Evolutionary conservation across 2,329 filamentous ascomycete species (phyloP).

Genomic region (Xylariaceae sp.): DNA sequence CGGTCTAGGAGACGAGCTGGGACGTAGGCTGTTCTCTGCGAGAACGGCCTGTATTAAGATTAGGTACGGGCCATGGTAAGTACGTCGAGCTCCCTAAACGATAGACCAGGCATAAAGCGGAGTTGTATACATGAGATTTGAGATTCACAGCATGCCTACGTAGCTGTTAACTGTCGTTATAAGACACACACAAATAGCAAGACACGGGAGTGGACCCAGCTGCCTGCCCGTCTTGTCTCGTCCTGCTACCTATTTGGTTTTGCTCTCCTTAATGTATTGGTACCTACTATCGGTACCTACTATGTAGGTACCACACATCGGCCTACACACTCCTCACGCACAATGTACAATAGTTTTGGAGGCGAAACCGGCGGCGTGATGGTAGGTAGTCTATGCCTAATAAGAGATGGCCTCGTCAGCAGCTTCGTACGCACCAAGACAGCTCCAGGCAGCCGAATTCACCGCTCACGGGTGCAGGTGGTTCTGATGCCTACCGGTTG

Average conservation of each 20-base stretch:
- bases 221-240: neutral
- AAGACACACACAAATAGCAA: conserved; percentile 1
- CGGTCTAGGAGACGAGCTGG: conserved; percentile 7
- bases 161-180: neutral
- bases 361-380: too few species aligned
- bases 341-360: too few species aligned
- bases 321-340: too few species aligned
- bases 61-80: conserved; percentile 5
- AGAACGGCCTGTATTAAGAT: neutral
- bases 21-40: neutral
- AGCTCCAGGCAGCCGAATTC: neutral
- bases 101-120: conserved; percentile 11
- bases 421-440: too few species aligned
- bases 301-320: too few species aligned
- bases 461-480: too few species aligned
- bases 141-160: conserved; percentile 1
- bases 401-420: neutral
- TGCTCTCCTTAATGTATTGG: too few species aligned
- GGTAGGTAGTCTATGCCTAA: too few species aligned
- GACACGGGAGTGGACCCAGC: conserved; percentile 2
- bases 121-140: conserved; percentile 16
- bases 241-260: neutral
- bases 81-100: conserved; percentile 4
- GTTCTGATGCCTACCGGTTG: too few species aligned
- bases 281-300: too few species aligned